These are phyloP conservation scores for Ogataea hybrid DNA, from an alignment of 1,139 yeast species.

Conservation along the genomic window DNA sequence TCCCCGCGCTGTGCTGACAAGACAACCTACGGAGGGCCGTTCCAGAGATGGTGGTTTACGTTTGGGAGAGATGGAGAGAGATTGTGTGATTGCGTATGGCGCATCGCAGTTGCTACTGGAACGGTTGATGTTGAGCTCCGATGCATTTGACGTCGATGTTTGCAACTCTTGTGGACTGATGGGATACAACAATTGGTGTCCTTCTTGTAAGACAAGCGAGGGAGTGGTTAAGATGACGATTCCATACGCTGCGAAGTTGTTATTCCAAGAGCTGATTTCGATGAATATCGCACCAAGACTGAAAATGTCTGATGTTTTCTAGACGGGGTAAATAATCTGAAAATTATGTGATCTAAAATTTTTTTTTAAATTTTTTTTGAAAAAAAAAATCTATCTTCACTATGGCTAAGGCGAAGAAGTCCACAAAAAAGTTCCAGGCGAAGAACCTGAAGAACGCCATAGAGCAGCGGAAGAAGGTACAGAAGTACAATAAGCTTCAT, in stretches of 20 bases:
- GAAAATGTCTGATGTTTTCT: conserved; percentile 82
- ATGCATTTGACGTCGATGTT: conserved; percentile 95
- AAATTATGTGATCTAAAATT: conserved; percentile 5
- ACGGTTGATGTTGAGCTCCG: conserved; percentile 94
- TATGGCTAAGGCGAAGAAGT: conserved; percentile 61
- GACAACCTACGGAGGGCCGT: conserved; percentile 99
- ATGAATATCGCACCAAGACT: conserved; percentile 98
- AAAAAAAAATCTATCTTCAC: conserved; percentile 10
- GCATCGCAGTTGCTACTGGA: conserved; percentile 93
- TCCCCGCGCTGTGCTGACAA: conserved; percentile 95
- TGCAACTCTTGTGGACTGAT: conserved; percentile 95
- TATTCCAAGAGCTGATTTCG: conserved; percentile 93
- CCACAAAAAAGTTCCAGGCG: conserved; percentile 93
- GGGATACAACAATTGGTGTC: conserved; percentile 98
- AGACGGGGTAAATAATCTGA: conserved; percentile 1
- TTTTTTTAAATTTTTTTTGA: conserved; percentile 8
- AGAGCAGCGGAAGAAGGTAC: conserved; percentile 81
- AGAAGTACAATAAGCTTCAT: conserved; percentile 69
- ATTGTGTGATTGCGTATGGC: conserved; percentile 99
- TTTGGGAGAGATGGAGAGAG: conserved; percentile 99
- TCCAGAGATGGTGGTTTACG: conserved; percentile 99
- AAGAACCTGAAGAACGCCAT: conserved; percentile 85
- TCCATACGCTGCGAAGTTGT: conserved; percentile 94
- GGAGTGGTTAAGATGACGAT: conserved; percentile 89
- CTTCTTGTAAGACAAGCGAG: conserved; percentile 88